phyloP scores from a whole-genome alignment of 306 rosid genomes.

The Cicer pinnatifidum region DNA sequence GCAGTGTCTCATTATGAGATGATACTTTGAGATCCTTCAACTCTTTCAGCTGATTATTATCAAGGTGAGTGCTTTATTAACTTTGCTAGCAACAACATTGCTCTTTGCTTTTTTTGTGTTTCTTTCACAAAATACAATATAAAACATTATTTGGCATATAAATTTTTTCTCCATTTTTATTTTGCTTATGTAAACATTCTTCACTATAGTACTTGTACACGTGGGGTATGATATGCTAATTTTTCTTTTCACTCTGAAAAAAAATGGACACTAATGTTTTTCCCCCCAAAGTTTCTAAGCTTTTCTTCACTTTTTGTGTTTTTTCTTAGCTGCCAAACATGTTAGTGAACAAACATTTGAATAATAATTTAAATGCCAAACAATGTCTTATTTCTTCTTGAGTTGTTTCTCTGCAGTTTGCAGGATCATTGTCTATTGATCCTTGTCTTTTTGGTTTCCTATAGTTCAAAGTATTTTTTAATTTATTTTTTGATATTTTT shows the following conservation, averaged over 20 bases:
- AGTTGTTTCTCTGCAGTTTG: conserved; percentile 33
- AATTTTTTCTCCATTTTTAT: background rate
- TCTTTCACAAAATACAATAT: too few species aligned
- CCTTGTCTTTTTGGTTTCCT: conserved; percentile 43
- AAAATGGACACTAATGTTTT: background rate
- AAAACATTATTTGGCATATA: too few species aligned
- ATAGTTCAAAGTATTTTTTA: background rate
- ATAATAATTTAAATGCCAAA: conserved; percentile 27
- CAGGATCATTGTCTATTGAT: conserved; percentile 43
- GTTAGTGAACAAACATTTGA: conserved; percentile 33
- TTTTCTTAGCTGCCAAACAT: conserved; percentile 32
- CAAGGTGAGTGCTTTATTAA: conserved; percentile 44
- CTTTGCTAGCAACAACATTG: background rate
- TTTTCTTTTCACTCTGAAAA: background rate
- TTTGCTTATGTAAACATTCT: background rate
- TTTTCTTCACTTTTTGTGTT: conserved; percentile 31
- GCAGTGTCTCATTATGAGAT: conserved; percentile 8
- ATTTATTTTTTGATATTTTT: background rate
- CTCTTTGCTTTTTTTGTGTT: background rate
- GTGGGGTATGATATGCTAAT: background rate
- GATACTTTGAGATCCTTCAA: conserved; percentile 39
- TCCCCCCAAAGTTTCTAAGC: conserved; percentile 14
- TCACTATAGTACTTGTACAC: conserved; percentile 3
- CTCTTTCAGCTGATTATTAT: conserved; percentile 1
- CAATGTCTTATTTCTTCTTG: conserved; percentile 43